Evolutionary conservation across 345 rosid species (phyloP).

Genomic region (Passiflora organensis): DNA sequence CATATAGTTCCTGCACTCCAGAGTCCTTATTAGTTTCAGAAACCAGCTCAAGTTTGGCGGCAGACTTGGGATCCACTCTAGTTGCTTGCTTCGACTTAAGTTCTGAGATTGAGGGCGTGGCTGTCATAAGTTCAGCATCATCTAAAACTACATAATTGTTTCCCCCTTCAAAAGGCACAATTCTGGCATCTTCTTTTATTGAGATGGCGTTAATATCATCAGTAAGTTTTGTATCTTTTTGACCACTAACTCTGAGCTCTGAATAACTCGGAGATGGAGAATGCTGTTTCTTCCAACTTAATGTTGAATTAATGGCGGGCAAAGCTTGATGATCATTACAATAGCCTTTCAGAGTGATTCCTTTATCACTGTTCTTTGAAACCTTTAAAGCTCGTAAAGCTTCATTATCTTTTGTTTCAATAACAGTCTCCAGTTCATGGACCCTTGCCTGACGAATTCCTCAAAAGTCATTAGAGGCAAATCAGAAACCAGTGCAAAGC

Average conservation of each 20-base stretch:
- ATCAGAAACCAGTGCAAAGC: background rate
- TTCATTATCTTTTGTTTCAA: conserved; percentile 62
- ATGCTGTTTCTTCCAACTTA: conserved; percentile 16
- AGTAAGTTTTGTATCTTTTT: conserved; percentile 11
- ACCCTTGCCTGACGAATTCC: conserved; percentile 43
- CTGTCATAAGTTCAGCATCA: conserved; percentile 20
- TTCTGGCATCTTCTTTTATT: conserved; percentile 6
- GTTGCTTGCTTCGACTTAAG: conserved; percentile 18
- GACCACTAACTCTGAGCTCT: conserved; percentile 26
- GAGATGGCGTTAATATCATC: conserved; percentile 7
- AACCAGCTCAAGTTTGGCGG: conserved; percentile 11
- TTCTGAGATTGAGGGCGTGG: conserved; percentile 21
- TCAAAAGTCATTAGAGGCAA: conserved; percentile 9
- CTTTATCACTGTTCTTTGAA: conserved; percentile 29
- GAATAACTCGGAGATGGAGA: conserved; percentile 19
- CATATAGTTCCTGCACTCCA: conserved; percentile 1
- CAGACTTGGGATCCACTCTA: conserved; percentile 11
- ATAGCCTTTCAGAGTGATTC: conserved; percentile 7
- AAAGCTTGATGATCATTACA: conserved; percentile 19
- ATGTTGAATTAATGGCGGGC: conserved; percentile 12
- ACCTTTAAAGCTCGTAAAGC: conserved; percentile 54
- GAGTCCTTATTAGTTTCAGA: conserved; percentile 13
- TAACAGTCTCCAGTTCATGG: conserved; percentile 57
- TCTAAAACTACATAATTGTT: conserved; percentile 5
- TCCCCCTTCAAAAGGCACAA: conserved; percentile 1